These are phyloP conservation scores for Syncephalastrum sp. DNA, from an alignment of 371 early-diverging fungal genomes.

Conservation along the genomic window DNA sequence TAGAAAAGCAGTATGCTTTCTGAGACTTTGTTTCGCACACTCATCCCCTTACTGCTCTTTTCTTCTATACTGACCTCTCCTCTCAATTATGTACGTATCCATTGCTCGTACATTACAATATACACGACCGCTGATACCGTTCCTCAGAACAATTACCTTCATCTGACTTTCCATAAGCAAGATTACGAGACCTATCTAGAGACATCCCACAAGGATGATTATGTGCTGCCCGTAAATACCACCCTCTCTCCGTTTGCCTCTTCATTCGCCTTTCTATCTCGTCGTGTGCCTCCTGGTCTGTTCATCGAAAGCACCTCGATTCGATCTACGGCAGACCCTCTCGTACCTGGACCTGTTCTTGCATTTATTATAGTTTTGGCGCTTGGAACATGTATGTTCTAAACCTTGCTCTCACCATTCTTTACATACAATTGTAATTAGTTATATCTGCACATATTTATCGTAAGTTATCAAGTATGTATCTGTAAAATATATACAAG, in stretches of 20 bases:
- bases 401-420: too few relatives aligned
- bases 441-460: too few relatives aligned
- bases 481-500: too few relatives aligned
- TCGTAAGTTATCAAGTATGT: too few relatives aligned
- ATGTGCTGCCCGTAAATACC: slow-evolving; percentile 1
- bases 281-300: slow-evolving; percentile 1
- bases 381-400: slow-evolving; percentile 20
- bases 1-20: slow-evolving; percentile 5
- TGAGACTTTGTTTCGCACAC: too few relatives aligned
- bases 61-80: too few relatives aligned
- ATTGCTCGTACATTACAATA: too few relatives aligned
- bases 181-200: slow-evolving; percentile 12
- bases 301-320: background rate
- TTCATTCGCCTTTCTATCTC: background rate
- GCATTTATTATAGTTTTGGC: slow-evolving; percentile 19
- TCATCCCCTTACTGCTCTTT: too few relatives aligned
- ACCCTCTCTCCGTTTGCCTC: slow-evolving; percentile 1
- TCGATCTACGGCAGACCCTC: slow-evolving; percentile 7
- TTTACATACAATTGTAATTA: too few relatives aligned
- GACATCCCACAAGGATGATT: background rate
- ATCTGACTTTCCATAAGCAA: background rate
- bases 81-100: too few relatives aligned
- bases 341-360: slow-evolving; percentile 17
- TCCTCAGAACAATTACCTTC: too few relatives aligned
- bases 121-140: too few relatives aligned